Evolutionary conservation across 768 basidiomycete species (phyloP).

Genomic region (Agrocybe pediades): DNA sequence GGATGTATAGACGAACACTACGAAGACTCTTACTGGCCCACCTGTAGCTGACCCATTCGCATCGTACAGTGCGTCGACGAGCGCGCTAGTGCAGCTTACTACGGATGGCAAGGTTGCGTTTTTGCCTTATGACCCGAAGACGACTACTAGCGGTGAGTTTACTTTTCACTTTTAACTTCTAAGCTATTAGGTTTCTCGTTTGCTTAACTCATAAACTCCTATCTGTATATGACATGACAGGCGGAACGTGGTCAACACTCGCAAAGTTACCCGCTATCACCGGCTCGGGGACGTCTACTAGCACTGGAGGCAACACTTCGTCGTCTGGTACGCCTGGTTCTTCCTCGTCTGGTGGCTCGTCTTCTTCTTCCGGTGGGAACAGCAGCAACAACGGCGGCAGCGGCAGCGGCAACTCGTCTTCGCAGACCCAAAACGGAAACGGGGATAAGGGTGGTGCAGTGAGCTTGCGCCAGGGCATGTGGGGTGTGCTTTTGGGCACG

Average conservation of each 20-base stretch:
- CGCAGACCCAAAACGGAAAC: not conserved
- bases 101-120: slow-evolving; percentile 22
- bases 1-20: slow-evolving; percentile 26
- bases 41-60: slow-evolving; percentile 22
- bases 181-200: too few species aligned
- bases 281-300: not conserved
- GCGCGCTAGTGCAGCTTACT: slow-evolving; percentile 26
- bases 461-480: not conserved
- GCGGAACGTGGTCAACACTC: slow-evolving; percentile 20
- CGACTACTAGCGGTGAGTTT: slow-evolving; percentile 21
- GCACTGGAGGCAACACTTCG: not conserved
- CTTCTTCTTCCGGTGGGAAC: not conserved
- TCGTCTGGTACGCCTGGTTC: not conserved
- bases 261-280: slow-evolving; percentile 18
- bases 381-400: too few species aligned
- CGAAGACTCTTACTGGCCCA: slow-evolving; percentile 26
- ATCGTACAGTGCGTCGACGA: slow-evolving; percentile 24
- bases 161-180: not conserved
- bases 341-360: not conserved
- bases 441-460: not conserved
- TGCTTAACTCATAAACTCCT: not conserved
- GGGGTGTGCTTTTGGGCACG: slow-evolving; percentile 2
- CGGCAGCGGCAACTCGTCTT: not conserved
- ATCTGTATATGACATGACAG: not conserved
- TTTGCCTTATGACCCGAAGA: slow-evolving; percentile 23